Evolutionary conservation across 768 basidiomycete genomes (phyloP).

Genomic region (Zangia roseola): DNA sequence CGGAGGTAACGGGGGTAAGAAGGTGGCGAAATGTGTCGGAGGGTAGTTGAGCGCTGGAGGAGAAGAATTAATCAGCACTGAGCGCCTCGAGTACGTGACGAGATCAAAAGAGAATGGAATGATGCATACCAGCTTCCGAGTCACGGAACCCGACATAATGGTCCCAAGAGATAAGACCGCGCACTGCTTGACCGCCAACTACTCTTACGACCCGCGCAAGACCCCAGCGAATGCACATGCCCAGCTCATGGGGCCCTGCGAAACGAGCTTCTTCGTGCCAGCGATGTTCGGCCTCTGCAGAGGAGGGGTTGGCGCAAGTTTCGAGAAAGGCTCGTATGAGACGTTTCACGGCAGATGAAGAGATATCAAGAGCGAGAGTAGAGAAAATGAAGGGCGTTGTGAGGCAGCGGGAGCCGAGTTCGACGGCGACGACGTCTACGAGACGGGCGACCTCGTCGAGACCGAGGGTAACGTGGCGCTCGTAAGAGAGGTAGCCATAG

Average conservation of each 20-base stretch:
- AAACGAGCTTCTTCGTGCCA: slow-evolving; percentile 84
- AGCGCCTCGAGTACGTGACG: slow-evolving; percentile 26
- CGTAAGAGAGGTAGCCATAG: slow-evolving; percentile 75
- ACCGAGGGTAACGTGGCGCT: slow-evolving; percentile 74
- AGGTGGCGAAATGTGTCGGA: slow-evolving; percentile 65
- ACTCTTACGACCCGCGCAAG: slow-evolving; percentile 76
- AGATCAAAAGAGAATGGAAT: slow-evolving; percentile 17
- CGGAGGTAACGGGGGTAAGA: slow-evolving; percentile 55
- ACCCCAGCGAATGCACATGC: slow-evolving; percentile 92
- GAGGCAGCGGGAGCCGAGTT: slow-evolving; percentile 71
- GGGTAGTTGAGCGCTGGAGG: slow-evolving; percentile 59
- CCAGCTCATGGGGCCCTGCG: slow-evolving; percentile 84
- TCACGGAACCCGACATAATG: slow-evolving; percentile 79
- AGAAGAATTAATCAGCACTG: slow-evolving; percentile 18
- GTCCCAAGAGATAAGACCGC: slow-evolving; percentile 86
- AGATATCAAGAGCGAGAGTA: slow-evolving; percentile 82
- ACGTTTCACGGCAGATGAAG: slow-evolving; percentile 66
- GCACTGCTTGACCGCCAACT: slow-evolving; percentile 65
- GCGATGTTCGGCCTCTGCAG: slow-evolving; percentile 44
- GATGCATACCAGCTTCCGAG: slow-evolving; percentile 71
- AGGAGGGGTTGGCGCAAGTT: slow-evolving; percentile 44
- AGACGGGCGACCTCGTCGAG: slow-evolving; percentile 70
- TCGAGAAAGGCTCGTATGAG: slow-evolving; percentile 82
- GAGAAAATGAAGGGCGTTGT: slow-evolving; percentile 93
- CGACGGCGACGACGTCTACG: slow-evolving; percentile 66